Evolutionary conservation across 805 yeast genomes (phyloP), one percentile per base, ranked within the genome.

Genomic region (Saccharomycopsis schoenii): DNA sequence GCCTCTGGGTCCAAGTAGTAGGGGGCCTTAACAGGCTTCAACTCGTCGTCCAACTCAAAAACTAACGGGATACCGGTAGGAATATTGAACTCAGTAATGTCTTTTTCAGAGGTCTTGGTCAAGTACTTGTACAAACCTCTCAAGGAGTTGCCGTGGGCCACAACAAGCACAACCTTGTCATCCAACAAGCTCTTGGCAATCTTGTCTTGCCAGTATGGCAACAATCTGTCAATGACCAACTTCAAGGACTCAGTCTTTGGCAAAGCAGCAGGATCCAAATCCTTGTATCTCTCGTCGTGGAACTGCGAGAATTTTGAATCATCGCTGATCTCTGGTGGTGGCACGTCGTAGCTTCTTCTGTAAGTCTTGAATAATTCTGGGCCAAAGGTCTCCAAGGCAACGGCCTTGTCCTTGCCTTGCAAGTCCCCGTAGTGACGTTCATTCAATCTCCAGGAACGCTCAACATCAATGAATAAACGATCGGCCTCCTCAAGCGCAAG

Each of bases 1-100:
- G 97, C 98, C 81, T 90, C 97, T 72, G 98, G 98, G 80, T 92
- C 98, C 78, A 92, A 86, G 86, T 92, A 92, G 84, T 92, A 90
- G 70, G 96, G 85, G 69, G 90, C 88, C 85, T 91, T 91, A 74
- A 86, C 80, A 78, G 97, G 97, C 78, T 84, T 83, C 78, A 92
- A 84, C 72, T 82, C 73, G 60, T 82, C 87, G 75, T 92, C 97
- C 73, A 92, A 85, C 80, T 93, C 97, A 80, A 88, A 93, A 66
- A 93, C 97, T 79, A 92, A 85, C 74, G 98, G 98, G 68, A 92
- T 93, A 82, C 97, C 98, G 70, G 97, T 92, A 78, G 98, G 97
- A 74, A 92, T 91, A 86, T 92, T 93, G 76, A 93, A 86, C 68
- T 86, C 89, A 63, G 97, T 93, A 74, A 92, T 93, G 68, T 88